Percentiles rank a stretch among this genome's conserved stretches.
phyloP scores from a whole-genome alignment of 192 early-diverging fungal species.

The Podila horticola region DNA sequence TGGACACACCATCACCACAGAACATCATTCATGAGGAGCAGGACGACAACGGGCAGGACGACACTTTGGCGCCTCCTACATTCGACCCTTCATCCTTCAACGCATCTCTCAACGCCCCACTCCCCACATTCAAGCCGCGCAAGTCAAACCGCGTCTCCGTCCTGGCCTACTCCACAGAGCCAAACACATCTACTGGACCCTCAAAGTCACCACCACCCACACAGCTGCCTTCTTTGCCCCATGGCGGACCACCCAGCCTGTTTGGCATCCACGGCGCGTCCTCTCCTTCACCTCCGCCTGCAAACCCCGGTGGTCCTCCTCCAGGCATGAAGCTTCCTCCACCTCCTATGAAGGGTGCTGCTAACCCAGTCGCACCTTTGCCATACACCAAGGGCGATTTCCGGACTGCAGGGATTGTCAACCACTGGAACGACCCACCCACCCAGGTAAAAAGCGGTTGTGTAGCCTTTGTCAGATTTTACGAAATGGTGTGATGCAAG shows the following conservation, averaged over 20 bases:
- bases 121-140: constrained; percentile 41
- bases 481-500: too few relatives aligned
- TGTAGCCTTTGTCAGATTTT: too few relatives aligned
- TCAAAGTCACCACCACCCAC: constrained; percentile 13
- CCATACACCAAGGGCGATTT: constrained; percentile 57
- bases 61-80: too few relatives aligned
- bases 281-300: constrained; percentile 12
- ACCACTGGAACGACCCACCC: constrained; percentile 67
- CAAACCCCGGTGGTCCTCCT: not conserved
- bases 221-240: not conserved
- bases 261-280: constrained; percentile 15
- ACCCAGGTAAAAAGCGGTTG: constrained; percentile 33
- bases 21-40: too few relatives aligned
- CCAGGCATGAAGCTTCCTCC: constrained; percentile 35
- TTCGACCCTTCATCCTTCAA: constrained; percentile 2
- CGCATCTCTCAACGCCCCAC: constrained; percentile 4
- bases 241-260: constrained; percentile 35
- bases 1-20: not conserved
- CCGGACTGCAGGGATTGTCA: constrained; percentile 55
- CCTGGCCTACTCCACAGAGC: constrained; percentile 19
- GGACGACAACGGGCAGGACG: too few relatives aligned
- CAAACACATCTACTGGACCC: not conserved
- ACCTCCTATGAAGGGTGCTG: constrained; percentile 29
- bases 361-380: constrained; percentile 1
- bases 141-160: constrained; percentile 42